Evolutionary conservation across 2,329 filamentous ascomycete genomes (phyloP).

Genomic region (Eutypella sp.): DNA sequence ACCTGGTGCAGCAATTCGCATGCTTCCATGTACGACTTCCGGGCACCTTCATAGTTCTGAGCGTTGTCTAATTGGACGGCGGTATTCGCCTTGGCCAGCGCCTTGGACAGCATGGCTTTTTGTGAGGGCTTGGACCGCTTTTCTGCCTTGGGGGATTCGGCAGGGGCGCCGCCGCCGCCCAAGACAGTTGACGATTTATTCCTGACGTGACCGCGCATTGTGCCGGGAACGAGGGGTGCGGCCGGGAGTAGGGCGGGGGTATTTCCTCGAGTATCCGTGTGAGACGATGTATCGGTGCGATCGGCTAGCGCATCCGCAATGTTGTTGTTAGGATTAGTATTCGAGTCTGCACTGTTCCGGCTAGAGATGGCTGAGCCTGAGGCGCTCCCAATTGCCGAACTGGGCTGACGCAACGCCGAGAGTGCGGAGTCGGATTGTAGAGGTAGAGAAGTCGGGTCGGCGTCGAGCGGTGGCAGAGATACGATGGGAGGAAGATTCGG

Average conservation of each 20-base stretch:
- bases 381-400: constrained; percentile 13
- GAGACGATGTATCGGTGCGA: constrained; percentile 14
- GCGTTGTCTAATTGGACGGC: constrained; percentile 95
- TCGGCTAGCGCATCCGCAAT: constrained; percentile 21
- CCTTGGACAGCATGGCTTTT: constrained; percentile 95
- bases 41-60: constrained; percentile 86
- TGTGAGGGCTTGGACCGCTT: constrained; percentile 56
- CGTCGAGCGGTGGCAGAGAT: constrained; percentile 35
- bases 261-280: constrained; percentile 16
- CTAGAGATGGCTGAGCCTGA: constrained; percentile 17
- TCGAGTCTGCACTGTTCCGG: constrained; percentile 16
- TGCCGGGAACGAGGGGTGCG: constrained; percentile 20
- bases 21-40: constrained; percentile 86
- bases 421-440: constrained; percentile 10
- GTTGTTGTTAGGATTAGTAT: constrained; percentile 19
- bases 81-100: constrained; percentile 90
- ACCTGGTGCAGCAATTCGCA: constrained; percentile 85
- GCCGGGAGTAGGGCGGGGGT: constrained; percentile 18
- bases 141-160: constrained; percentile 35
- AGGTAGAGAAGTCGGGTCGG: constrained; percentile 12
- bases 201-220: constrained; percentile 38
- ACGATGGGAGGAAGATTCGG: constrained; percentile 37
- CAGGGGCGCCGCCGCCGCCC: too few species aligned
- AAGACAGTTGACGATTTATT: constrained; percentile 42
- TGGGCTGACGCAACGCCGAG: constrained; percentile 18